A percentile compares a stretch with the other conserved stretches of the same genome.
These are phyloP conservation scores for Phytopythium boreale DNA, from an alignment of 352 stramenopile species.

Conservation along the genomic window DNA sequence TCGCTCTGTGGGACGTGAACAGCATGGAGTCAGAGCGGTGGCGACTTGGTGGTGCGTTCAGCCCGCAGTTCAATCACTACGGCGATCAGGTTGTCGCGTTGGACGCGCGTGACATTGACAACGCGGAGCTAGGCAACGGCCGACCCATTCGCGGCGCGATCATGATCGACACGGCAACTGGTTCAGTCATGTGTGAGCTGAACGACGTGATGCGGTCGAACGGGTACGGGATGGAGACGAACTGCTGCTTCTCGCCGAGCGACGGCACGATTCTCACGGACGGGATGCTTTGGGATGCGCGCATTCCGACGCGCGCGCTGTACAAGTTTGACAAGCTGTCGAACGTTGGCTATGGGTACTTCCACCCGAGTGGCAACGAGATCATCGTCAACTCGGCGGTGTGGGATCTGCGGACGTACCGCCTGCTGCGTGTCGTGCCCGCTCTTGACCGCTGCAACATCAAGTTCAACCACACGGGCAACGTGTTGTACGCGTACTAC, in stretches of 20 bases:
- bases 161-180: slow-evolving; percentile 69
- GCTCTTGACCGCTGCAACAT: slow-evolving; percentile 84
- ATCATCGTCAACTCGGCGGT: slow-evolving; percentile 88
- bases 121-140: slow-evolving; percentile 22
- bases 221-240: slow-evolving; percentile 73
- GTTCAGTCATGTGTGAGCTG: slow-evolving; percentile 54
- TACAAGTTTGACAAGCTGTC: slow-evolving; percentile 91
- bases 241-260: slow-evolving; percentile 71
- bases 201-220: slow-evolving; percentile 65
- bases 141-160: slow-evolving; percentile 44
- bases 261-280: slow-evolving; percentile 77
- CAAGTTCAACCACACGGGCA: slow-evolving; percentile 65
- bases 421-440: slow-evolving; percentile 80
- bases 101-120: slow-evolving; percentile 38
- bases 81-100: slow-evolving; percentile 71
- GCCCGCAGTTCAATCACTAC: slow-evolving; percentile 75
- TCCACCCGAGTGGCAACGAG: slow-evolving; percentile 87
- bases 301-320: slow-evolving; percentile 61
- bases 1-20: slow-evolving; percentile 75
- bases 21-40: slow-evolving; percentile 58
- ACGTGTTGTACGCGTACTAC: slow-evolving; percentile 83
- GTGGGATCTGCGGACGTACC: slow-evolving; percentile 88
- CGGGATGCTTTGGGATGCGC: slow-evolving; percentile 80
- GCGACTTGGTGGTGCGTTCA: slow-evolving; percentile 54
- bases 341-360: slow-evolving; percentile 78